Percentiles rank a stretch among this genome's conserved stretches.
phyloP scores from a whole-genome alignment of 2,329 filamentous ascomycete species.

The Botrytis paeoniae region DNA sequence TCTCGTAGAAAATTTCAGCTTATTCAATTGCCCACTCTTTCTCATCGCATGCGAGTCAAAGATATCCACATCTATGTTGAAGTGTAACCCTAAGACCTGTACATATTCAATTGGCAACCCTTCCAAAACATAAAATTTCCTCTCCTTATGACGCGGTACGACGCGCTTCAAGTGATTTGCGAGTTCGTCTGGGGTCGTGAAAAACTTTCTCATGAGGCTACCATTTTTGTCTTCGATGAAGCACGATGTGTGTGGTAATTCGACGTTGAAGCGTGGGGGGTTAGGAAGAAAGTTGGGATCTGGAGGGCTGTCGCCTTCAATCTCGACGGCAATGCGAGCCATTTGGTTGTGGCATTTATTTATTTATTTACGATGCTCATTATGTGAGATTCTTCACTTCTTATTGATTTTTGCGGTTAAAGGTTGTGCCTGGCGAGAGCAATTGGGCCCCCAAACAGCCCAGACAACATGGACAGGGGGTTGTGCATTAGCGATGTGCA shows the following conservation, averaged over 20 bases:
- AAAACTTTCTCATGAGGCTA: not conserved
- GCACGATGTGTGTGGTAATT: not conserved
- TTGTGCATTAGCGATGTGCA: constrained; percentile 4
- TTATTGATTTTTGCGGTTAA: not conserved
- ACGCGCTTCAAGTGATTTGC: not conserved
- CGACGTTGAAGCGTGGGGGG: not conserved
- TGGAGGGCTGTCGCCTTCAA: not conserved
- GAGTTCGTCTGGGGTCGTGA: not conserved
- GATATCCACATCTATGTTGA: constrained; percentile 1
- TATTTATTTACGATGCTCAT: not conserved
- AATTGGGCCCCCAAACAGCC: not conserved
- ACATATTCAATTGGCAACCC: constrained; percentile 7
- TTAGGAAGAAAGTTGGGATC: not conserved
- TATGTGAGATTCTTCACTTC: not conserved
- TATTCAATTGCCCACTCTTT: constrained; percentile 2
- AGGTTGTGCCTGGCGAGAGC: not conserved
- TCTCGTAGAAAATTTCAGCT: not conserved
- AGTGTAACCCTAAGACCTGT: not conserved
- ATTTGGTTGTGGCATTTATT: not conserved
- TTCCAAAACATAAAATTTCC: constrained; percentile 3
- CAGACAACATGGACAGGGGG: not conserved
- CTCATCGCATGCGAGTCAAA: constrained; percentile 9
- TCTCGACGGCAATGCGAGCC: not conserved
- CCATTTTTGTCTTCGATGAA: not conserved
- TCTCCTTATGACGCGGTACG: not conserved